phyloP scores from a whole-genome alignment of 306 rosid species.

The Alnus glutinosa region DNA sequence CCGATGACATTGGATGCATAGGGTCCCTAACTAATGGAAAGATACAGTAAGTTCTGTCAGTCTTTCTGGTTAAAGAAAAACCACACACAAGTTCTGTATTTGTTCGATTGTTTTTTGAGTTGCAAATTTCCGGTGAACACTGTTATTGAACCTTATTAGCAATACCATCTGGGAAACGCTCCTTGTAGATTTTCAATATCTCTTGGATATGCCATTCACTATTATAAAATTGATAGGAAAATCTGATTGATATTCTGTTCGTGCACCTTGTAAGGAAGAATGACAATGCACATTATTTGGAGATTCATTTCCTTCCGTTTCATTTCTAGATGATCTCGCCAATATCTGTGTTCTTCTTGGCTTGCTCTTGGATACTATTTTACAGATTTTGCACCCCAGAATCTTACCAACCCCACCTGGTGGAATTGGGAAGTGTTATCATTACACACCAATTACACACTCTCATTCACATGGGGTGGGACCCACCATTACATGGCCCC shows the following conservation, averaged over 20 bases:
- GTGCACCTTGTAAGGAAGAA: not conserved
- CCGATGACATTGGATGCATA: not conserved
- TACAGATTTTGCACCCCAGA: not conserved
- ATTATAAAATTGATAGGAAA: not conserved
- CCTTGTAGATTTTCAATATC: not conserved
- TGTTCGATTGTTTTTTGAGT: not conserved
- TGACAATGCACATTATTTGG: not conserved
- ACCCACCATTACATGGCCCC: too few species aligned
- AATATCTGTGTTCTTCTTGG: not conserved
- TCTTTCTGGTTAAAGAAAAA: not conserved
- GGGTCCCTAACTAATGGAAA: not conserved
- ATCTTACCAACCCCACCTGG: not conserved
- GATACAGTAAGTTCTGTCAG: not conserved
- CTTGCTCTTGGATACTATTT: not conserved
- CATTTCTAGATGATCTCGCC: not conserved
- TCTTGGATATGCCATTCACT: not conserved
- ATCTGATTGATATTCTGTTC: not conserved
- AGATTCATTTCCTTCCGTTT: not conserved
- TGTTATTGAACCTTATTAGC: not conserved
- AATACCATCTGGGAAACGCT: not conserved
- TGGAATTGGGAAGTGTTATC: too few species aligned
- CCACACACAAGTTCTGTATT: not conserved
- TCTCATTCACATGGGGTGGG: too few species aligned
- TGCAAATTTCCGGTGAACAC: not conserved
- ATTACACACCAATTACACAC: too few species aligned